Evolutionary conservation across 2,329 filamentous ascomycete species (phyloP), one percentile per base, ranked within the genome.

Genomic region (Fusarium sp.): DNA sequence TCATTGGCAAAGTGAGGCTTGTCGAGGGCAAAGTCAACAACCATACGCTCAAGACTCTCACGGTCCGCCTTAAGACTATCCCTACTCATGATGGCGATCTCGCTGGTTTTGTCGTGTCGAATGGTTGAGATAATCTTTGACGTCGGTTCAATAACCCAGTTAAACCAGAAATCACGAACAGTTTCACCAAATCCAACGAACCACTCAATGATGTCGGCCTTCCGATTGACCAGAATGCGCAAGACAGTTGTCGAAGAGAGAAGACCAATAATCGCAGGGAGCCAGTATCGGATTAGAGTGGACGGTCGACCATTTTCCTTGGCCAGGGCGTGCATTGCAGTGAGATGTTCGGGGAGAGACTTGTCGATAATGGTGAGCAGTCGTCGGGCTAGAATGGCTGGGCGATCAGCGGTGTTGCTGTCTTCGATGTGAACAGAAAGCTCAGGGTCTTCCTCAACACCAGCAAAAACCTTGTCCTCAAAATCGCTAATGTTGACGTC

Each of bases 51-150:
- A 38, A 99, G 85, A 79, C 95, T 98, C 61, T 95, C 94, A 38
- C 94, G 91, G 80, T 99, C 96, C 3, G 95, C 95, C 80, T 93
- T 92, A 28, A 99, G 88, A 75, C 95, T 98, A 75, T 96, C 93
- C 67, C 94, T 94, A 84, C 95, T 98, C 93, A 99, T 96, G 74
- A 99, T 93, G 50, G 96, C 96, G 74, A 99, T 96, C 80, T 98
- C 96, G 80, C 94, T 98, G 75, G 91, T 93, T 77, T 94, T 91
- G 78, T 98, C 94, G 81, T 98, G 96, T 10, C 96, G 91, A 75
- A 99, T 98, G 0, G 96, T 99, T 55, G 92, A 91, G 66, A 99
- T 90, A 24, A 99, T 88, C 80, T 94, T 96, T 77, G 90, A 90
- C 2, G 91, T 87, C 0, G 96, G 96, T 73, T 97, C 93, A 17